Percentiles rank a stretch among this genome's conserved stretches.
phyloP scores from a whole-genome alignment of 257 asterid genomes.

The Ligustrum vulgare region DNA sequence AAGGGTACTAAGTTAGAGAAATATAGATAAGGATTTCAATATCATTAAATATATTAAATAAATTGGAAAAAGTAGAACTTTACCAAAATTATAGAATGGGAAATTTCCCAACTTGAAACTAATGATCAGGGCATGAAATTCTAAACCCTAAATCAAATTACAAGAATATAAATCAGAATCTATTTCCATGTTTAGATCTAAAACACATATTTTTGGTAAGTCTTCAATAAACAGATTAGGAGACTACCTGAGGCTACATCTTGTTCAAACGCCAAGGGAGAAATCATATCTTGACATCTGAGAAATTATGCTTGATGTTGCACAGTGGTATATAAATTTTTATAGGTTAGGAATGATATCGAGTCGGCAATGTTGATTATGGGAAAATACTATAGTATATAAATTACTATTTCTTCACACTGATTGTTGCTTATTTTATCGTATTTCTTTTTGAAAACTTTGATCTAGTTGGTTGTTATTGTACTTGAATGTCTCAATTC shows the following conservation, averaged over 20 bases:
- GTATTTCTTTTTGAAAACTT: neutral
- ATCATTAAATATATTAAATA: neutral
- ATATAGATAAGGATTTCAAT: neutral
- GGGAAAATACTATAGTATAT: neutral
- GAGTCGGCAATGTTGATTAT: neutral
- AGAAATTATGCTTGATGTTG: slow-evolving; percentile 3
- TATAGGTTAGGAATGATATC: neutral
- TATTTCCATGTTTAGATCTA: neutral
- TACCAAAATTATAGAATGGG: neutral
- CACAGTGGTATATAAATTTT: neutral
- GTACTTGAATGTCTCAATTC: neutral
- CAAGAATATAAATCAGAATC: neutral
- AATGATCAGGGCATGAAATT: neutral
- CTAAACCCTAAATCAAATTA: neutral
- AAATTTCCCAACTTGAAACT: neutral
- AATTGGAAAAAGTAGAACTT: neutral
- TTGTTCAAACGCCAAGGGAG: neutral
- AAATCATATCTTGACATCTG: neutral
- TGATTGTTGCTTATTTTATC: neutral
- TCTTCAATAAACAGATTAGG: neutral
- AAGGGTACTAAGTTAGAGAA: neutral
- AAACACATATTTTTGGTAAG: neutral
- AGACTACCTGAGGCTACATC: neutral
- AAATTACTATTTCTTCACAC: neutral
- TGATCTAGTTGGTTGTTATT: neutral